Base-by-base conservation (phyloP, 2,329 filamentous ascomycete genomes). In the Cryphonectria nitschkei region DNA sequence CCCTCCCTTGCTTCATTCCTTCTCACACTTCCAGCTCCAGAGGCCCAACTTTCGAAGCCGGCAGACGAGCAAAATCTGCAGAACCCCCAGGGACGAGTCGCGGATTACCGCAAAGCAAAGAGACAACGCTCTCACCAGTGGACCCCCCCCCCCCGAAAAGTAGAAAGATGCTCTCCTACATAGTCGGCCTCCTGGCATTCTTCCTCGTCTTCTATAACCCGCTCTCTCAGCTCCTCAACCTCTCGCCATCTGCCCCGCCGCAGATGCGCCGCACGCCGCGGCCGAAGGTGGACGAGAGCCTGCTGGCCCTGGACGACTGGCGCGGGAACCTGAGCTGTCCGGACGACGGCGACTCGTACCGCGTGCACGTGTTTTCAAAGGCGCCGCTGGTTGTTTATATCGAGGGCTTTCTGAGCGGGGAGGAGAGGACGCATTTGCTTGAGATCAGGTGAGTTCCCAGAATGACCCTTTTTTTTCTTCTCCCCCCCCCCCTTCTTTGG, bases 381-480 rank as follows among this genome's bases (percentile, higher is more conserved):
- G 83, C 83, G 69, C 86, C 87, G 29, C 76, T 88, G 52, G 84
- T 88, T 2, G 75, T 88, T 4, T 88, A 88, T 72, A 78, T 88
- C 16, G 85, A 87, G 77, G 80, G 82, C 26, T 88, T 88, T 74
- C 73, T 88, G 68, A 81, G 79, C 19, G 72, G 74, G 11, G 78
- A 77, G 4, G 86, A 88, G 76, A 81, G 82, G 65, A 72, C 74
- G 43, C 83, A 87, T 74, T 76, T 88, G 29, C 77, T 87, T 2
- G 82, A 85, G 22, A 83, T 87, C 58, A 87, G 85, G 86, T 87
- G 66, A n/a, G 77, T 74, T 13, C 6, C 22, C 43, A n/a, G 29
- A 9, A 26, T 34, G 19, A 43, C 60, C 1, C 7, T 62, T 37
- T 29, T 26, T 19, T 37, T 43, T 26, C n/a, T 65, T n/a, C n/a